Conservation (phyloP, 345 rosid genomes). For the Carallia pectinifolia region DNA sequence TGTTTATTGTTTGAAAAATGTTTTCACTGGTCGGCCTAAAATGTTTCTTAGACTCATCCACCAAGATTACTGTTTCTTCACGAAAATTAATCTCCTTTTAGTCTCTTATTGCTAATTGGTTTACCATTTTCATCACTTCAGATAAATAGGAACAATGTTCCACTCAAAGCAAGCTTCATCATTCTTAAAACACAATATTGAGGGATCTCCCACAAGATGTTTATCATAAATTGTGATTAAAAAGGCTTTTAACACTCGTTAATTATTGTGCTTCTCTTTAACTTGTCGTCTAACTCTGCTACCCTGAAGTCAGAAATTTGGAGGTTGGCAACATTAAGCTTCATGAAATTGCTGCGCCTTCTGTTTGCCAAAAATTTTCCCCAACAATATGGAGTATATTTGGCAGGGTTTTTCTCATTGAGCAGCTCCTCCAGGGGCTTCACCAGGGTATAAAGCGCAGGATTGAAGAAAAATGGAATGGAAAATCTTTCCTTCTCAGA, state of each 20-base stretch:
- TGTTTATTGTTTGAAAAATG: too few species aligned
- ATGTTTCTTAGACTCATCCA: too few species aligned
- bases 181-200: background rate
- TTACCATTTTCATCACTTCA: too few species aligned
- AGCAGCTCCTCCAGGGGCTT: conserved; percentile 41
- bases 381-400: conserved; percentile 41
- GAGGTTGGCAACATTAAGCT: conserved; percentile 40
- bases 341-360: conserved; percentile 39
- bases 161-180: background rate
- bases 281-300: background rate
- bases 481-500: conserved; percentile 48
- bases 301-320: conserved; percentile 41
- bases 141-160: background rate
- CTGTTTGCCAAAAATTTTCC: conserved; percentile 38
- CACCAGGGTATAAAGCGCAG: conserved; percentile 31
- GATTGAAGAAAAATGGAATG: conserved; percentile 42
- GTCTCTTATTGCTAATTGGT: too few species aligned
- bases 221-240: background rate
- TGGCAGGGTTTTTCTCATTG: conserved; percentile 32
- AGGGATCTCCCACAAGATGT: too few species aligned
- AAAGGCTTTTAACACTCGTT: too few species aligned
- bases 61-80: too few species aligned
- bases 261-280: too few species aligned
- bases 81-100: too few species aligned
- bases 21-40: background rate